Conservation (phyloP, 768 basidiomycete species). For the Lyophyllum semitale region DNA sequence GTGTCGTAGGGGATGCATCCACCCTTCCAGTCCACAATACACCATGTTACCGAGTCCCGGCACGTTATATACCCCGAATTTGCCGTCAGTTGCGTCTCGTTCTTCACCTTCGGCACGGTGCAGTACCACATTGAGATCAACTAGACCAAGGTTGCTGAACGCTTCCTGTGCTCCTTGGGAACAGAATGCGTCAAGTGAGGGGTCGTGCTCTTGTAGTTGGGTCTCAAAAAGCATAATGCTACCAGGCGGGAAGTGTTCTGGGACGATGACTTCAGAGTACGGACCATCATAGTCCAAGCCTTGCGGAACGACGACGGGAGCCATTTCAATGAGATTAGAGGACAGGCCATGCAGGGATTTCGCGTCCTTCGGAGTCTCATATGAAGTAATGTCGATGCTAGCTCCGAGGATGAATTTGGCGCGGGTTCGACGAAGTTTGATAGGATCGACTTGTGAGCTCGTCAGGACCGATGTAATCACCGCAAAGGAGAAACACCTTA, state of each 20-base stretch:
- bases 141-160: slow-evolving; percentile 71
- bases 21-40: slow-evolving; percentile 96
- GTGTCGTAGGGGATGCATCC: slow-evolving; percentile 87
- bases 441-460: slow-evolving; percentile 66
- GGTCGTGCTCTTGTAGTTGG: slow-evolving; percentile 72
- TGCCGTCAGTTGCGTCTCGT: slow-evolving; percentile 79
- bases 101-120: slow-evolving; percentile 92
- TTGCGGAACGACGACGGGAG: slow-evolving; percentile 56
- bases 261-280: slow-evolving; percentile 79
- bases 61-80: slow-evolving; percentile 81
- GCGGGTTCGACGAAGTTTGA: slow-evolving; percentile 79
- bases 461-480: not conserved
- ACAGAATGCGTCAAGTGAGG: slow-evolving; percentile 74
- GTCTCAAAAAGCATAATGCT: slow-evolving; percentile 94
- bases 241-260: slow-evolving; percentile 92
- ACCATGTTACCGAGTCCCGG: slow-evolving; percentile 73
- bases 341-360: slow-evolving; percentile 71
- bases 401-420: slow-evolving; percentile 84
- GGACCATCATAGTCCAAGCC: slow-evolving; percentile 68
- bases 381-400: slow-evolving; percentile 65
- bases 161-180: slow-evolving; percentile 69
- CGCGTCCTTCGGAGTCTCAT: slow-evolving; percentile 51
- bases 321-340: slow-evolving; percentile 64
- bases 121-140: slow-evolving; percentile 89
- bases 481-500: slow-evolving; percentile 35